Evolutionary conservation across 2,329 filamentous ascomycete species (phyloP), one percentile per base, ranked within the genome.

Genomic region (Trichoderma brevicompactum): DNA sequence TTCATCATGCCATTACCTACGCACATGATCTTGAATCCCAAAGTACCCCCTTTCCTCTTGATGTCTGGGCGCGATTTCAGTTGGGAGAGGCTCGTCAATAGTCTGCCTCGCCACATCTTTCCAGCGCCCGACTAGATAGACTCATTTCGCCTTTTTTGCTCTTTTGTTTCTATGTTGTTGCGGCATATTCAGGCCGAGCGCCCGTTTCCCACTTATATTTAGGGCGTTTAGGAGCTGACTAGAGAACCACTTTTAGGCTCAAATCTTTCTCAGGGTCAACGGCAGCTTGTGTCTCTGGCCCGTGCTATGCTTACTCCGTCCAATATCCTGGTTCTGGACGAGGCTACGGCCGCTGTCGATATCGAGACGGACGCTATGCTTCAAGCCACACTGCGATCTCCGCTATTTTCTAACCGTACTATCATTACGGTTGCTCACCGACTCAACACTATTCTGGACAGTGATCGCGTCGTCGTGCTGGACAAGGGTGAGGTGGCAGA

Each of bases 381-480:
- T 63, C 88, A 90, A 79, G 78, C 79, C 54, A 90, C 88, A 32
- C 80, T 89, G 64, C 83, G 87, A 40, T 85, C 85, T 41, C 83
- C 86, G 23, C 76, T 89, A 15, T 99, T 99, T 80, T 85, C 89
- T 68, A 92, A 97, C 78, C 88, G 92, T 62, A 99, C 95, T 43
- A 98, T 99, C 78, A 96, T 99, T 78, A 99, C 95, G 1, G 97
- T 99, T 73, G 95, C 95, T 32, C 95, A 99, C 81, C 89, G 95
- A 64, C 96, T 99, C 81, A 98, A 98, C 80, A 99, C 95, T 10
- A 98, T 99, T 72, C 85, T 99, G 36, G 88, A 90, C 76, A 87
- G 85, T 67, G 94, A 99, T 79, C 88, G 94, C 58, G 95, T 99
- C 68, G 89, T 99, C 41, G 95, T 99, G 56, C 86, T 99, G 6